phyloP scores from a whole-genome alignment of 495 filamentous ascomycete species.

The Penicillium bialowiezense region DNA sequence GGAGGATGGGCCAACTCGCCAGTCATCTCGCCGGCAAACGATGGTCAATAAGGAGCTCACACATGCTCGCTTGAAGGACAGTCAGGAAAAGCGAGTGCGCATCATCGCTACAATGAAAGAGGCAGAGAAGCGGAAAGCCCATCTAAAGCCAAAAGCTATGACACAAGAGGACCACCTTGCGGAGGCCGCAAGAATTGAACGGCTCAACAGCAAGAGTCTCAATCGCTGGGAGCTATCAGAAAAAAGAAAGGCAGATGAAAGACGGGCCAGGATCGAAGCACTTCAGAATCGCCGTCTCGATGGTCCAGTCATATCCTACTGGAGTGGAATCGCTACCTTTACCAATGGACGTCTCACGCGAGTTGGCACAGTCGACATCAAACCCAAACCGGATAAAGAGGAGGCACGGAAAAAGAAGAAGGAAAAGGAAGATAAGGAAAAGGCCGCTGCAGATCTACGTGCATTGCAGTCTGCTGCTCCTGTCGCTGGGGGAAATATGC shows the following conservation, averaged over 20 bases:
- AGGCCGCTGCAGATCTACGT: conserved; percentile 22
- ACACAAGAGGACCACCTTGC: conserved; percentile 84
- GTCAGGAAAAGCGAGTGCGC: conserved; percentile 73
- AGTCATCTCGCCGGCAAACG: conserved; percentile 79
- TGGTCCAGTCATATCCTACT: conserved; percentile 88
- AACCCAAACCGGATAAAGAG: conserved; percentile 42
- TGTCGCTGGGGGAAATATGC: neutral
- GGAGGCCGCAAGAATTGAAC: conserved; percentile 80
- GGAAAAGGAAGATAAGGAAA: conserved; percentile 35
- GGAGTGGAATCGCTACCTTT: conserved; percentile 83
- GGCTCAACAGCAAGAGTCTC: conserved; percentile 82
- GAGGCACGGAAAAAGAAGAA: conserved; percentile 35
- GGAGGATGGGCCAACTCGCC: conserved; percentile 76
- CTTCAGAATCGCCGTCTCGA: conserved; percentile 80
- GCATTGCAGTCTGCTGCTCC: conserved; percentile 13
- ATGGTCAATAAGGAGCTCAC: conserved; percentile 80
- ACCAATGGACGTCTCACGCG: conserved; percentile 71
- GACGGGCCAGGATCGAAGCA: conserved; percentile 75
- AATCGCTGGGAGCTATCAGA: conserved; percentile 94
- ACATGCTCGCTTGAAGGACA: conserved; percentile 77
- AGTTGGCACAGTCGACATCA: conserved; percentile 66
- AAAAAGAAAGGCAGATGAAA: conserved; percentile 77
- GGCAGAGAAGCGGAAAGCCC: conserved; percentile 74
- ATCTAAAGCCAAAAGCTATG: conserved; percentile 72
- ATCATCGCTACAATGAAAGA: conserved; percentile 84